Conservation (phyloP, 2,329 filamentous ascomycete genomes). For the Myriosclerotinia scirpicola region DNA sequence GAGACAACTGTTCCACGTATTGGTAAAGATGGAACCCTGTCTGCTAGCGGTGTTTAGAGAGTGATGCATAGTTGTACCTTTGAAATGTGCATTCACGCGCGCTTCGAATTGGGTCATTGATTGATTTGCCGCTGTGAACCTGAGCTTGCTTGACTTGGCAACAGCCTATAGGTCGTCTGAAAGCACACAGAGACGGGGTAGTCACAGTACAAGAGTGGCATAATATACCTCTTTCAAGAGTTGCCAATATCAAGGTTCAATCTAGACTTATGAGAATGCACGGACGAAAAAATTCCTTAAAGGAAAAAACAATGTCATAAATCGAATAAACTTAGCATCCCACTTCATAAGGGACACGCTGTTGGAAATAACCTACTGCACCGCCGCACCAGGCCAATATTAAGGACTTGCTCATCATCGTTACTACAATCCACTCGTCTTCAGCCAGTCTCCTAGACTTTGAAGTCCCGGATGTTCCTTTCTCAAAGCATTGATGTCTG, state of each 20-base stretch:
- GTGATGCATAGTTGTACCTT: no score
- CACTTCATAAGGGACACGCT: not conserved
- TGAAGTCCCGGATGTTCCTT: conserved; percentile 46
- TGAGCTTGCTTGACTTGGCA: not conserved
- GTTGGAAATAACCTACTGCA: not conserved
- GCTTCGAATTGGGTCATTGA: not conserved
- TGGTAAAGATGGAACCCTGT: no score
- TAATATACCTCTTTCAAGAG: not conserved
- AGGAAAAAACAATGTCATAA: not conserved
- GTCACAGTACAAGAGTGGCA: no score
- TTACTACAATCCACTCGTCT: conserved; percentile 38
- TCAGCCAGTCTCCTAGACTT: conserved; percentile 48
- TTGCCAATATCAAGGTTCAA: not conserved
- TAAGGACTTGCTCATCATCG: not conserved
- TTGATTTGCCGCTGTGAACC: not conserved
- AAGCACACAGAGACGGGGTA: not conserved
- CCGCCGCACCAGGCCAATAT: not conserved
- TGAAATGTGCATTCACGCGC: not conserved
- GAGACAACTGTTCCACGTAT: no score
- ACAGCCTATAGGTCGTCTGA: no score
- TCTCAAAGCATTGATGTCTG: conserved; percentile 44
- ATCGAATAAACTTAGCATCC: not conserved
- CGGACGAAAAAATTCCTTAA: not conserved
- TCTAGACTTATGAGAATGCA: not conserved
- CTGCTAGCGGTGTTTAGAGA: no score